Evolutionary conservation across 352 stramenopile genomes (phyloP).

Genomic region (Phytopythium mirpurense): DNA sequence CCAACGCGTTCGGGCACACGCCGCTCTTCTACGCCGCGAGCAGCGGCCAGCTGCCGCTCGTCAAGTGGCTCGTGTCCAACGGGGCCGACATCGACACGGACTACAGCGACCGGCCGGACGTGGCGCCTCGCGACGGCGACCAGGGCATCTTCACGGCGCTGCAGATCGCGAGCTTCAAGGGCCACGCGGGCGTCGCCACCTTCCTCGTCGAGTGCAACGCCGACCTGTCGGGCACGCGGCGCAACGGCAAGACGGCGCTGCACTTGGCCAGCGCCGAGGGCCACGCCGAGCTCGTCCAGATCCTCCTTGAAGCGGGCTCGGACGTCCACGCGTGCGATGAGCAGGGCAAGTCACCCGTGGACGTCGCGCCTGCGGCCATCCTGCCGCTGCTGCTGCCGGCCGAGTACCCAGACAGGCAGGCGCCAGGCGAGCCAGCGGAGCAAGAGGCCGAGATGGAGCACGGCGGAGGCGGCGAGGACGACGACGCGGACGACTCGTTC

Average conservation of each 20-base stretch:
- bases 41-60: conserved; percentile 59
- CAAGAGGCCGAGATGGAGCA: conserved; percentile 24
- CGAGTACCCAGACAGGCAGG: conserved; percentile 22
- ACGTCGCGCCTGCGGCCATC: conserved; percentile 47
- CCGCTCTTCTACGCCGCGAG: conserved; percentile 76
- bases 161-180: conserved; percentile 74
- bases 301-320: conserved; percentile 63
- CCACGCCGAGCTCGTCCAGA: conserved; percentile 51
- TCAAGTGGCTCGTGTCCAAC: conserved; percentile 85
- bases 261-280: conserved; percentile 66
- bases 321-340: conserved; percentile 59
- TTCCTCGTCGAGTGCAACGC: conserved; percentile 85
- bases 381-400: conserved; percentile 43
- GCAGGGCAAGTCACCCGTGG: conserved; percentile 51
- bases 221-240: conserved; percentile 47
- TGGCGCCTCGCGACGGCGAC: conserved; percentile 48
- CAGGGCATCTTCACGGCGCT: conserved; percentile 71
- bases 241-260: conserved; percentile 71
- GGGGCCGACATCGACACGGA: conserved; percentile 80
- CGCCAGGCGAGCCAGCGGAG: conserved; percentile 16
- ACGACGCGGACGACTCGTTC: conserved; percentile 37
- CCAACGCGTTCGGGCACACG: conserved; percentile 72
- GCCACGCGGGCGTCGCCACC: conserved; percentile 58
- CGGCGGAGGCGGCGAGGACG: conserved; percentile 11
- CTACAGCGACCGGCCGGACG: conserved; percentile 54